phyloP scores from a whole-genome alignment of 1,284 basidiomycete species.

The Fomitopsis schrenkii region DNA sequence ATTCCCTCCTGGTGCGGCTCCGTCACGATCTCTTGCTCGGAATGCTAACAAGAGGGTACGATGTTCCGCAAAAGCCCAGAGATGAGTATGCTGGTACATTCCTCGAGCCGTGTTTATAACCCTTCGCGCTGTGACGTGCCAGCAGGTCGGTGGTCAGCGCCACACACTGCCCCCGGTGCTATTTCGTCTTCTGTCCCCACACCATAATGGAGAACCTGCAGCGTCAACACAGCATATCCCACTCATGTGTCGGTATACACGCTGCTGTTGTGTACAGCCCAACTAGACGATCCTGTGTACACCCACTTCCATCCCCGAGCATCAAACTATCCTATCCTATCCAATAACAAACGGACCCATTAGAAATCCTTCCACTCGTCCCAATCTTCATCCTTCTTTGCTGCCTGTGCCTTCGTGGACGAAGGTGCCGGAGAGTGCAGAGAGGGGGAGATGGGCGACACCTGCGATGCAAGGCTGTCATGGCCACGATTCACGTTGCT shows the following conservation, averaged over 20 bases:
- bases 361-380: conserved; percentile 78
- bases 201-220: not conserved
- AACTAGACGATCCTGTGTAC: not conserved
- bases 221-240: not conserved
- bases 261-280: not conserved
- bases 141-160: not conserved
- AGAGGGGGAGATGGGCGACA: conserved; percentile 14
- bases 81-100: no score
- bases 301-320: not conserved
- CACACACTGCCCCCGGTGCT: not conserved
- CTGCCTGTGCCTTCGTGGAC: conserved; percentile 16
- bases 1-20: not conserved
- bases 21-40: no score
- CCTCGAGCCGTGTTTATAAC: not conserved
- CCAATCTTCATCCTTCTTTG: conserved; percentile 55
- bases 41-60: not conserved
- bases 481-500: conserved; percentile 20
- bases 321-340: not conserved
- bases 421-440: conserved; percentile 7
- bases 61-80: not conserved
- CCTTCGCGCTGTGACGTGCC: not conserved
- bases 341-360: not conserved
- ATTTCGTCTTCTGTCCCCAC: not conserved
- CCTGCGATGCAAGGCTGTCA: conserved; percentile 10
- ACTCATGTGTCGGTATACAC: not conserved